phyloP scores from a whole-genome alignment of 1,139 yeast genomes.

The Sugiyamaella sp. region DNA sequence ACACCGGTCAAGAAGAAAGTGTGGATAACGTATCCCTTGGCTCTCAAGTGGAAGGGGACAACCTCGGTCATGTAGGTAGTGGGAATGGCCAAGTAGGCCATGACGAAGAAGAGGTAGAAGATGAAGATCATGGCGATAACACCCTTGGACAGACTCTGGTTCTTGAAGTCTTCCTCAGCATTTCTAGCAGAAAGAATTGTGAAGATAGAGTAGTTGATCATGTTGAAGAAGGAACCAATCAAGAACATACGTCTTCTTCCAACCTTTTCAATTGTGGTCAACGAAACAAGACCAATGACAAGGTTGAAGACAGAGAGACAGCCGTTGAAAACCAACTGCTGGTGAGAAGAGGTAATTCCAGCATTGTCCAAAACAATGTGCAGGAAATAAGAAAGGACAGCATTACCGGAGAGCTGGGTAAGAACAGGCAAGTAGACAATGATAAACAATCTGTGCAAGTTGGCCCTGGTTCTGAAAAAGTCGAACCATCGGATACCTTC shows the following conservation, averaged over 20 bases:
- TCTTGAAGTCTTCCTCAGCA: slow-evolving; percentile 18
- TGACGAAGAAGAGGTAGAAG: slow-evolving; percentile 27
- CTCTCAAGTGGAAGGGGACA: slow-evolving; percentile 44
- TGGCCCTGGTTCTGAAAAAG: slow-evolving; percentile 45
- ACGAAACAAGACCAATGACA: slow-evolving; percentile 25
- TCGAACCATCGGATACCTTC: slow-evolving; percentile 34
- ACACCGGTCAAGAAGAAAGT: slow-evolving; percentile 32
- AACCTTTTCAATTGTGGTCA: slow-evolving; percentile 25
- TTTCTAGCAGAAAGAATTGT: slow-evolving; percentile 28
- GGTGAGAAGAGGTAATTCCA: slow-evolving; percentile 27
- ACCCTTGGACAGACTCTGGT: slow-evolving; percentile 24
- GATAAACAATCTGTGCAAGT: slow-evolving; percentile 47
- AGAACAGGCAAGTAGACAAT: slow-evolving; percentile 35
- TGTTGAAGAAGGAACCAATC: slow-evolving; percentile 12
- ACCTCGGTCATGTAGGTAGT: slow-evolving; percentile 44
- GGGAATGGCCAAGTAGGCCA: slow-evolving; percentile 29
- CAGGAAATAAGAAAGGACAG: slow-evolving; percentile 29
- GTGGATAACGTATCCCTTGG: slow-evolving; percentile 40
- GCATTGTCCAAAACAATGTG: slow-evolving; percentile 27
- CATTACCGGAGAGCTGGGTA: slow-evolving; percentile 23
- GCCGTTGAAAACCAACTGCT: slow-evolving; percentile 25
- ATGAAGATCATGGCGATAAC: slow-evolving; percentile 32
- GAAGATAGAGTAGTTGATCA: slow-evolving; percentile 20
- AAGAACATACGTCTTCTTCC: slow-evolving; percentile 27
- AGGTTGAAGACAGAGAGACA: slow-evolving; percentile 23